phyloP scores from a whole-genome alignment of 257 asterid genomes.

The Penstemon eatonii region DNA sequence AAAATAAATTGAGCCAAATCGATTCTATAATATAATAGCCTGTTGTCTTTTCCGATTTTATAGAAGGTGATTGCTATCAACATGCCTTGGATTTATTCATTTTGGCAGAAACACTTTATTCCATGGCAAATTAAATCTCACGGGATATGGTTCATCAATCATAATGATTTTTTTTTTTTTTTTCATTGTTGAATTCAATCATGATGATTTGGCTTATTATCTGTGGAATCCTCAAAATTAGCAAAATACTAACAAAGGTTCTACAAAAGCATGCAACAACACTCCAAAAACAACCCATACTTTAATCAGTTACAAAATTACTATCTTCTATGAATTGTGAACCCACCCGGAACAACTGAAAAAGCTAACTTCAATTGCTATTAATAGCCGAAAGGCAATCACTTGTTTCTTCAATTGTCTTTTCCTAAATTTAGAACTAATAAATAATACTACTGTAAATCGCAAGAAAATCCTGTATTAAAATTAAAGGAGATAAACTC shows the following conservation, averaged over 20 bases:
- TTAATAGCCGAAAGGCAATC: conserved; percentile 8
- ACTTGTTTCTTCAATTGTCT: neutral
- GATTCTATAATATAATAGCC: no score
- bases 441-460: neutral
- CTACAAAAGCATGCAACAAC: conserved; percentile 3
- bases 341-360: neutral
- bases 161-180: no score
- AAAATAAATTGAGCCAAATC: no score
- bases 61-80: neutral
- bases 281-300: conserved; percentile 1
- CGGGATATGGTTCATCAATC: neutral
- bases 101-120: neutral
- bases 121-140: neutral
- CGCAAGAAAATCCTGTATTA: neutral
- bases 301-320: neutral
- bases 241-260: neutral
- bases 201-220: neutral
- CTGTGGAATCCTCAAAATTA: conserved; percentile 1
- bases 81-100: neutral
- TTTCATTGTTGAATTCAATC: no score
- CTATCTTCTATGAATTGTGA: neutral
- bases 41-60: no score
- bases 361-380: conserved; percentile 16
- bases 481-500: neutral
- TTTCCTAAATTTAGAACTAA: conserved; percentile 18